A percentile compares a stretch with the other conserved stretches of the same genome.
These are phyloP conservation scores for Penicillium sp. DNA, from an alignment of 2,329 filamentous ascomycete species.

Conservation along the genomic window DNA sequence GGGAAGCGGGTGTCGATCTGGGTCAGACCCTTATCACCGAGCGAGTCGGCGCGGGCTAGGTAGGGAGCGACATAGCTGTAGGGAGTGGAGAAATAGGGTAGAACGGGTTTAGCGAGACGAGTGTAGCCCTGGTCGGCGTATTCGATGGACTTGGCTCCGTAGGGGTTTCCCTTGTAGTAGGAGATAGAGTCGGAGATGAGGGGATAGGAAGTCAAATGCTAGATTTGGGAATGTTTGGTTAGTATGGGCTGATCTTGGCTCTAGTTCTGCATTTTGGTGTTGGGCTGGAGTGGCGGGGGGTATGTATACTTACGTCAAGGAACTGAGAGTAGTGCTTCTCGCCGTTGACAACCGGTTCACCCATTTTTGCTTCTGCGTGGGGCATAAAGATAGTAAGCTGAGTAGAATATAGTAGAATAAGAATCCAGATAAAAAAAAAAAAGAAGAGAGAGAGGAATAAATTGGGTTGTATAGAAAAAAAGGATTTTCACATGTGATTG, in stretches of 20 bases:
- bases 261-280: not conserved
- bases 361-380: slow-evolving; percentile 50
- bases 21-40: slow-evolving; percentile 70
- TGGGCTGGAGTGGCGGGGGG: slow-evolving; percentile 12
- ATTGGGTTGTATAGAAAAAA: slow-evolving; percentile 9
- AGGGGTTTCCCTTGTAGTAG: slow-evolving; percentile 76
- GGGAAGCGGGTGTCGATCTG: slow-evolving; percentile 71
- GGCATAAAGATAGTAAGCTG: slow-evolving; percentile 41
- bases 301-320: slow-evolving; percentile 36
- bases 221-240: slow-evolving; percentile 21
- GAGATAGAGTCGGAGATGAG: slow-evolving; percentile 75
- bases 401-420: not conserved
- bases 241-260: slow-evolving; percentile 4
- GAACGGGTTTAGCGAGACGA: slow-evolving; percentile 72
- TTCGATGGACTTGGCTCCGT: slow-evolving; percentile 78
- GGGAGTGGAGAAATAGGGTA: slow-evolving; percentile 75
- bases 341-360: slow-evolving; percentile 52
- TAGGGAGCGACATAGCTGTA: slow-evolving; percentile 84
- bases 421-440: not conserved
- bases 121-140: slow-evolving; percentile 73
- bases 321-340: slow-evolving; percentile 52
- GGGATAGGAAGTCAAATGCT: slow-evolving; percentile 86
- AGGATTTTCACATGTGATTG: slow-evolving; percentile 29
- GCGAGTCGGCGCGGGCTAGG: slow-evolving; percentile 73
- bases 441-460: slow-evolving; percentile 1